Conservation (phyloP, 129 eudicot genomes). For the Daucus carota region DNA sequence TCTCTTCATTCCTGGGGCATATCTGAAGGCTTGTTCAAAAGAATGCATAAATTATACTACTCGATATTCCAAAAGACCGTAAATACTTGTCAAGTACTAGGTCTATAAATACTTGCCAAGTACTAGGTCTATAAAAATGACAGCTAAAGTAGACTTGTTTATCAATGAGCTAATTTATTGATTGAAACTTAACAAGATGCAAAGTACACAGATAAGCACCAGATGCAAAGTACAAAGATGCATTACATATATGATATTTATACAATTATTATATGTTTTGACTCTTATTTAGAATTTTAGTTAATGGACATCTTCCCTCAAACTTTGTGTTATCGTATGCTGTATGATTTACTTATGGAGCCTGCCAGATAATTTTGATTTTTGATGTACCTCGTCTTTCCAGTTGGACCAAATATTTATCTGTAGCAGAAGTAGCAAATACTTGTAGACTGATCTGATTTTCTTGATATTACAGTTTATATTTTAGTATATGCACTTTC, state of each 20-base stretch:
- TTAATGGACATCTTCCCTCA: neutral
- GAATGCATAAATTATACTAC: conserved; percentile 10
- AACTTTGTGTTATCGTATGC: neutral
- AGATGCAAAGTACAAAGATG: neutral
- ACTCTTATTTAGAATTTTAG: neutral
- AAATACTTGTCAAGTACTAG: conserved; percentile 1
- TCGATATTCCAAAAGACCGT: conserved; percentile 11
- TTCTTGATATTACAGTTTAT: neutral
- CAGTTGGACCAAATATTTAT: neutral
- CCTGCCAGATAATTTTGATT: neutral
- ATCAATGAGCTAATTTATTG: neutral
- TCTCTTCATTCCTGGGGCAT: conserved; percentile 12
- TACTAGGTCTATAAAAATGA: neutral
- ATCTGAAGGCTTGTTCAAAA: conserved; percentile 18
- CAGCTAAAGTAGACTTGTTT: conserved; percentile 3
- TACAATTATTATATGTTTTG: neutral
- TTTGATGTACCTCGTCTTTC: neutral
- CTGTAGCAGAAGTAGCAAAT: neutral
- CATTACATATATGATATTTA: neutral
- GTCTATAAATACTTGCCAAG: too few species aligned
- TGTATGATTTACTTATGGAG: neutral
- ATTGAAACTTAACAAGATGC: too few species aligned
- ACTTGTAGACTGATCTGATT: neutral
- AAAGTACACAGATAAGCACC: conserved; percentile 1
- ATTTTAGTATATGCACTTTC: neutral